Base-by-base conservation (phyloP, 352 stramenopile species). In the Phytophthora hybrid region DNA sequence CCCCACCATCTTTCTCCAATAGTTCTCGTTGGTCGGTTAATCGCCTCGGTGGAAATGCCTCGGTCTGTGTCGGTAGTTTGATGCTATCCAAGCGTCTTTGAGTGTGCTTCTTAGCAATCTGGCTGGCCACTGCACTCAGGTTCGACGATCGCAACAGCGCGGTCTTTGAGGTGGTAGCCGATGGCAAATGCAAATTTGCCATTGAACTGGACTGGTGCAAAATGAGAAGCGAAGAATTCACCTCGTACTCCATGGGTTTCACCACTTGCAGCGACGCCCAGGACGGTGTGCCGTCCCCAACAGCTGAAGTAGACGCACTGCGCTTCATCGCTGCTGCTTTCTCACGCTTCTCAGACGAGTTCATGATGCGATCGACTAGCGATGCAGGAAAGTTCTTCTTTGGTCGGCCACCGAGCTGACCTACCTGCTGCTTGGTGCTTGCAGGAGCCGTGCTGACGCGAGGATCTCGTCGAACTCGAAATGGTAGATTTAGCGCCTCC, bases 211-310 rank as follows among this genome's bases (percentile, higher is more conserved):
- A 79, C n/a, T 85, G 72, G 32, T 90, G 82, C 10, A 90, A 59
- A 44, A 90, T 84, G 18, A 91, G 63, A 16, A 91, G 19, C 32
- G 83, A 88, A 11, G 81, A 89, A 54, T 91, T 85, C 51, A 91
- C 83, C 54, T 88, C 80, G 63, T 87, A 89, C 63, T 90, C 83
- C 56, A 80, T 73, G 0, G 83, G 83, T 18, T 87, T 84, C 4
- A 62, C 57, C 5, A 82, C 69, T 58, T 88, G 72, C 1, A 90
- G 60, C 13, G 83, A 88, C 10, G 82, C 80, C 83, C 83, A 90
- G 8, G 83, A 87, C 59, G 72, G 64, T 6, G 64, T 59, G 5
- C 51, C 64, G 59, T 82, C 71, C 18, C 69, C 52, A 39, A 76
- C 62, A 11, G 69, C 57, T 0, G 66, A 59, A 5, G 73, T 64